Percentiles rank a stretch among this genome's conserved stretches.
Conservation (phyloP, 495 filamentous ascomycete genomes). For the Aspergillus hancockii region DNA sequence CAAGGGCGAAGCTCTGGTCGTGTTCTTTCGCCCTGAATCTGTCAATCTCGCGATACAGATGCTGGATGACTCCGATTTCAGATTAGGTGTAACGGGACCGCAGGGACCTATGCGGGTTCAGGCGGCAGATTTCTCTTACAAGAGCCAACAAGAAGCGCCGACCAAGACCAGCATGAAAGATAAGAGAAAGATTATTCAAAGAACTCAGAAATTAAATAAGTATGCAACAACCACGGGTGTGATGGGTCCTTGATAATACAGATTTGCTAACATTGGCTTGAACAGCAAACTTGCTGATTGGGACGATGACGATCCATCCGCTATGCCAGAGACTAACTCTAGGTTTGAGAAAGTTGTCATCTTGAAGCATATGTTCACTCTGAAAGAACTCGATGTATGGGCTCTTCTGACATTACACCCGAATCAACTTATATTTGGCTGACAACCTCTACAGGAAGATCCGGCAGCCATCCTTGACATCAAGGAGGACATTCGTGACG, state of each 20-base stretch:
- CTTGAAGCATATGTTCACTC: conserved; percentile 92
- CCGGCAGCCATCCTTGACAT: conserved; percentile 83
- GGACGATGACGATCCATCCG: conserved; percentile 81
- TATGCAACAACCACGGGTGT: conserved; percentile 27
- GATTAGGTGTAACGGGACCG: conserved; percentile 56
- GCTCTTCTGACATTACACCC: neutral
- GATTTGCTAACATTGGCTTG: conserved; percentile 12
- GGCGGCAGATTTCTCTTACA: conserved; percentile 85
- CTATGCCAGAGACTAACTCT: conserved; percentile 54
- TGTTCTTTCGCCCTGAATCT: conserved; percentile 91
- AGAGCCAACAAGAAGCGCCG: conserved; percentile 63
- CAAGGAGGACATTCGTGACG: conserved; percentile 89
- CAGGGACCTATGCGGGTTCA: conserved; percentile 76
- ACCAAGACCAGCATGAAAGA: conserved; percentile 57
- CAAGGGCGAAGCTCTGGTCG: conserved; percentile 90
- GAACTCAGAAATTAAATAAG: conserved; percentile 81
- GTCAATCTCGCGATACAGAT: conserved; percentile 88
- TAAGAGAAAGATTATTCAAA: conserved; percentile 84
- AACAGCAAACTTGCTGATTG: conserved; percentile 85
- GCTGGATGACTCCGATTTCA: conserved; percentile 86
- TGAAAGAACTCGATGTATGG: conserved; percentile 70
- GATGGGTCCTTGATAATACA: neutral
- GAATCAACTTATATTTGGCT: conserved; percentile 8
- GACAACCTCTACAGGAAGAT: conserved; percentile 60
- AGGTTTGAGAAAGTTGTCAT: conserved; percentile 80